phyloP scores from a whole-genome alignment of 345 rosid genomes.

The Syzygium grande region DNA sequence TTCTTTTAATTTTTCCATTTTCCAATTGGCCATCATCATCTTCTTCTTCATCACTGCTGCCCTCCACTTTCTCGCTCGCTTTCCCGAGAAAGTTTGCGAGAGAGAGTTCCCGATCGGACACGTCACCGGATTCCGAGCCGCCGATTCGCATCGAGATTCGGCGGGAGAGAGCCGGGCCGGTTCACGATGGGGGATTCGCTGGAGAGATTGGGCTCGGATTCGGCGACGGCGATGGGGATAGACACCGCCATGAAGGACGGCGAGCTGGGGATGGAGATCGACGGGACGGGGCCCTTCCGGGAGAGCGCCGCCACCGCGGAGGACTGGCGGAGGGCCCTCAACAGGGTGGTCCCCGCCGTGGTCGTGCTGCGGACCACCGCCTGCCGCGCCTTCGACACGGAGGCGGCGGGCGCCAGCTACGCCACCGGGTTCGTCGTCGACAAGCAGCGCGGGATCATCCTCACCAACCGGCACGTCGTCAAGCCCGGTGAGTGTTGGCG shows the following conservation, averaged over 20 bases:
- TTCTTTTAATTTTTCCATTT: no score
- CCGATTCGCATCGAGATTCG: background rate
- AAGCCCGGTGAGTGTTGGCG: conserved; percentile 44
- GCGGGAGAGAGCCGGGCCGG: background rate
- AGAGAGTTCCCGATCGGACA: background rate
- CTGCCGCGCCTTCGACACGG: conserved; percentile 89
- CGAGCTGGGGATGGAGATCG: conserved; percentile 56
- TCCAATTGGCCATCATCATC: background rate
- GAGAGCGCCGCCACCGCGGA: conserved; percentile 65
- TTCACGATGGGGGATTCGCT: conserved; percentile 41
- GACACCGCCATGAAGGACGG: conserved; percentile 39
- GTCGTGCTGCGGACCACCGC: conserved; percentile 82
- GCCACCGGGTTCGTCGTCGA: conserved; percentile 95
- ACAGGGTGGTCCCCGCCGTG: conserved; percentile 79
- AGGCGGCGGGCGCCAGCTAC: conserved; percentile 60
- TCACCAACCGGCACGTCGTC: conserved; percentile 96
- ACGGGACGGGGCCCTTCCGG: background rate
- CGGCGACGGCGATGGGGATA: conserved; percentile 26
- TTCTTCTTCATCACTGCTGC: background rate
- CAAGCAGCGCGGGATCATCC: conserved; percentile 82
- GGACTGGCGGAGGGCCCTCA: conserved; percentile 79
- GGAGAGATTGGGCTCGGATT: conserved; percentile 36
- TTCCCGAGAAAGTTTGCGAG: background rate
- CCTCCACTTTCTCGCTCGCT: background rate
- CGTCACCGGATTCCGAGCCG: background rate